These are phyloP conservation scores for Neocatenulostroma microsporum DNA, from an alignment of 2,329 filamentous ascomycete species.

Conservation along the genomic window DNA sequence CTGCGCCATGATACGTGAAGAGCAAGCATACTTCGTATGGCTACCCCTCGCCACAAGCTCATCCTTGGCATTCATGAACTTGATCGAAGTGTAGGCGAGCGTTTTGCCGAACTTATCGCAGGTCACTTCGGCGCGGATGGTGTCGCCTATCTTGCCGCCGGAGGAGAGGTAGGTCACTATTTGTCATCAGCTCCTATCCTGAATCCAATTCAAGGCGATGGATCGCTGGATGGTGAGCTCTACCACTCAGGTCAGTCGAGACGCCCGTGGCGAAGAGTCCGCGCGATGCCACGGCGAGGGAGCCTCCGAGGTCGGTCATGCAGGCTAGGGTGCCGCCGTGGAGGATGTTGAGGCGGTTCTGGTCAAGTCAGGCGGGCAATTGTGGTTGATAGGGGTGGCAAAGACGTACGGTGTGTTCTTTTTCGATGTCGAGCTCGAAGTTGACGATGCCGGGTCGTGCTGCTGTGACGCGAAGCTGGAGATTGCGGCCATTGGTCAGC, in stretches of 20 bases:
- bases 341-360: conserved; percentile 70
- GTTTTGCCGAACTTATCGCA: conserved; percentile 62
- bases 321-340: conserved; percentile 74
- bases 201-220: not conserved
- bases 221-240: not conserved
- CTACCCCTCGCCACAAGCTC: conserved; percentile 57
- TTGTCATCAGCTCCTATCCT: too few relatives aligned
- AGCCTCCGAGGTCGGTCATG: conserved; percentile 62
- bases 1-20: not conserved
- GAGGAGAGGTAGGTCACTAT: conserved; percentile 56
- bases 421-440: conserved; percentile 67
- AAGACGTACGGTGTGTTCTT: conserved; percentile 63
- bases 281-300: conserved; percentile 56
- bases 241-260: conserved; percentile 57
- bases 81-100: conserved; percentile 55
- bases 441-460: conserved; percentile 61
- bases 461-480: conserved; percentile 58
- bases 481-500: too few relatives aligned
- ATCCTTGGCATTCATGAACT: conserved; percentile 52
- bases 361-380: not conserved
- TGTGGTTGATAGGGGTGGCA: not conserved
- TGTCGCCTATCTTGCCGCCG: conserved; percentile 55
- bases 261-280: conserved; percentile 60
- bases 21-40: conserved; percentile 53
- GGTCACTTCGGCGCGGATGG: conserved; percentile 44